These are phyloP conservation scores for Prosopis cineraria DNA, from an alignment of 306 rosid genomes.

Conservation along the genomic window DNA sequence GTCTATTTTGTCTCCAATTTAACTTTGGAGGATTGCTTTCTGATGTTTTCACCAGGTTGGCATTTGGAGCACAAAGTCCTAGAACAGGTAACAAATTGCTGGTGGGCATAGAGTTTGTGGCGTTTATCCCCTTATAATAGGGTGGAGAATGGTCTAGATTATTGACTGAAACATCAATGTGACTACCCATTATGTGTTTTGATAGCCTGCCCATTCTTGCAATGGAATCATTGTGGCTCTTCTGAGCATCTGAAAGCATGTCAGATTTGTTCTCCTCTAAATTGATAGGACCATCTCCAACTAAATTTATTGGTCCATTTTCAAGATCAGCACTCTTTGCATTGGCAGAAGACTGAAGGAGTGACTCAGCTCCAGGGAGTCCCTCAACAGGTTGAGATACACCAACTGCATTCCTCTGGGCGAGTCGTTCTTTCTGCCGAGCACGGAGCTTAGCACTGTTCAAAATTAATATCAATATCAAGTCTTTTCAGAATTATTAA, in stretches of 20 bases:
- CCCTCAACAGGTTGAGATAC: conserved; percentile 55
- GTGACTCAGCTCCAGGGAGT: conserved; percentile 46
- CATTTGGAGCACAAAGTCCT: conserved; percentile 95
- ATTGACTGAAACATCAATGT: conserved; percentile 58
- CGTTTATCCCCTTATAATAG: conserved; percentile 48
- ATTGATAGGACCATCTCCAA: conserved; percentile 59
- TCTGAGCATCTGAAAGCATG: conserved; percentile 53
- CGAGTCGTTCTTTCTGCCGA: conserved; percentile 84
- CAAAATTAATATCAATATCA: conserved; percentile 40
- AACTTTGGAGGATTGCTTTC: conserved; percentile 64
- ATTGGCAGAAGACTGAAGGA: conserved; percentile 45
- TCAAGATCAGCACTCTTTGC: conserved; percentile 54
- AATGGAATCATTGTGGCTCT: conserved; percentile 50
- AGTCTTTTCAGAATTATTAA: conserved; percentile 9
- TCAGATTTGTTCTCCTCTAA: conserved; percentile 57
- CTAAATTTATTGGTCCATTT: conserved; percentile 49
- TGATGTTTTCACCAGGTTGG: conserved; percentile 64
- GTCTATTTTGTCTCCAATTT: conserved; percentile 61
- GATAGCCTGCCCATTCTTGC: conserved; percentile 59
- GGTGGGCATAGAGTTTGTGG: conserved; percentile 45
- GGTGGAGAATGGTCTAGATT: conserved; percentile 50
- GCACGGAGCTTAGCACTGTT: conserved; percentile 92
- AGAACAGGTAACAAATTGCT: conserved; percentile 80
- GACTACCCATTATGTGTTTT: conserved; percentile 54
- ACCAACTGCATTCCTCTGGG: conserved; percentile 58